These are phyloP conservation scores for Sclerotinia minor DNA, from an alignment of 2,329 filamentous ascomycete genomes.

Conservation along the genomic window DNA sequence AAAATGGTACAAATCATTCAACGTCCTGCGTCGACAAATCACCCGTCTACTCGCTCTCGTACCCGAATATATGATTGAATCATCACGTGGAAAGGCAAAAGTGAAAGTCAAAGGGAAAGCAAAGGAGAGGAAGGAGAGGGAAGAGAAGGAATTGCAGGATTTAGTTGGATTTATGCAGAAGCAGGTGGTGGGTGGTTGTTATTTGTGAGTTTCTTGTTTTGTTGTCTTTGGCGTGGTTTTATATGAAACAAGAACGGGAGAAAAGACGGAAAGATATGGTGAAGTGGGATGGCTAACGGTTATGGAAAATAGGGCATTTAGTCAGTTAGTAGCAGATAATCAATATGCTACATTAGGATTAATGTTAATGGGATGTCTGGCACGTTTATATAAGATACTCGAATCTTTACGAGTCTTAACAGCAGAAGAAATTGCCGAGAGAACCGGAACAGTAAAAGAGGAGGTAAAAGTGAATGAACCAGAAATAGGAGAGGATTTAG, in stretches of 20 bases:
- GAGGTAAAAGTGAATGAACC: conserved; percentile 8
- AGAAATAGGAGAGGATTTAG: conserved; percentile 31
- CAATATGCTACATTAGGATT: conserved; percentile 73
- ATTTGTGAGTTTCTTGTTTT: conserved; percentile 45
- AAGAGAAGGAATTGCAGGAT: conserved; percentile 24
- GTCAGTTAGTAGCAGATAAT: conserved; percentile 67
- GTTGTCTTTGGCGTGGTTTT: conserved; percentile 40
- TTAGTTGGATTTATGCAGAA: conserved; percentile 46
- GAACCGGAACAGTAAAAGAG: not conserved
- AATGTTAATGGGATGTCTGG: conserved; percentile 64
- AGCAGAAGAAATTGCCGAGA: conserved; percentile 27
- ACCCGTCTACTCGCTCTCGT: conserved; percentile 50
- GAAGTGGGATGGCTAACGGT: conserved; percentile 35
- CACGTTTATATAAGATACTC: conserved; percentile 54
- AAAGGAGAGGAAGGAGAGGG: conserved; percentile 39
- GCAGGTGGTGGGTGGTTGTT: conserved; percentile 47
- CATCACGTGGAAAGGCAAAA: conserved; percentile 22
- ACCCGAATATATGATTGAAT: conserved; percentile 19
- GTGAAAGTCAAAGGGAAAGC: conserved; percentile 27
- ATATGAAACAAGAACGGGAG: too few relatives aligned
- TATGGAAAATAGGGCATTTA: conserved; percentile 57
- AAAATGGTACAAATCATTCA: conserved; percentile 79
- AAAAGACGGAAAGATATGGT: too few relatives aligned
- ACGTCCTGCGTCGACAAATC: conserved; percentile 67
- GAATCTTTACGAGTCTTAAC: conserved; percentile 38